Conservation (phyloP, 345 rosid genomes). For the Lepidium africanum region DNA sequence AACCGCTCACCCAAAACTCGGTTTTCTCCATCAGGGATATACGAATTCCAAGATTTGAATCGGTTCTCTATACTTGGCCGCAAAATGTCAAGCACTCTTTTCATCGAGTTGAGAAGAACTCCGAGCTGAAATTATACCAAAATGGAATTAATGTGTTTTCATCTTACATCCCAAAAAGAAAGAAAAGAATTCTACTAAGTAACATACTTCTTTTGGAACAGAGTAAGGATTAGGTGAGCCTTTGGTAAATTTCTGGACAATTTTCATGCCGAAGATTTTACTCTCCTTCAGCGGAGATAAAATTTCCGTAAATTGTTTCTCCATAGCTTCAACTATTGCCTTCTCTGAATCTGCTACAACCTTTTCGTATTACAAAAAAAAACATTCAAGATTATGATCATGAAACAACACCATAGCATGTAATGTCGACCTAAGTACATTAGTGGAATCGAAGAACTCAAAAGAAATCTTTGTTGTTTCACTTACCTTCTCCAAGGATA, state of each 20-base stretch:
- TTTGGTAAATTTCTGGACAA: slow-evolving; percentile 78
- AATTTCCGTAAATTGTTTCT: slow-evolving; percentile 82
- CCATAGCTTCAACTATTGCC: slow-evolving; percentile 70
- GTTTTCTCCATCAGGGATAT: slow-evolving; percentile 55
- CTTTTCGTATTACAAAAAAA: slow-evolving; percentile 31
- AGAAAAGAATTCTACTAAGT: background rate
- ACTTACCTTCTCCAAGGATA: slow-evolving; percentile 75
- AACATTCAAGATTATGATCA: background rate
- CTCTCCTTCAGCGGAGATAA: slow-evolving; percentile 78
- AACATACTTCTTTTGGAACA: slow-evolving; percentile 73
- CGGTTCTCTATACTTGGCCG: slow-evolving; percentile 67
- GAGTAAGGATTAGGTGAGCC: slow-evolving; percentile 54
- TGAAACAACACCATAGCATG: background rate
- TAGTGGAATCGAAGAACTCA: background rate
- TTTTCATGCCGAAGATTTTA: slow-evolving; percentile 73
- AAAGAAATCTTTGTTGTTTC: background rate
- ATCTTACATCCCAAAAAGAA: background rate
- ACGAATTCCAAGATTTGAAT: slow-evolving; percentile 74
- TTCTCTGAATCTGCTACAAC: slow-evolving; percentile 86
- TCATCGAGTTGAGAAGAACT: slow-evolving; percentile 82
- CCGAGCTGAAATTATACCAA: slow-evolving; percentile 50
- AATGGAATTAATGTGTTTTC: background rate
- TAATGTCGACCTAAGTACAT: background rate
- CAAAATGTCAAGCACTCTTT: slow-evolving; percentile 70
- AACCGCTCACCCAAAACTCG: slow-evolving; percentile 69